Base-by-base conservation (phyloP, 2,329 filamentous ascomycete species). In the Paraphaeosphaeria minitans region DNA sequence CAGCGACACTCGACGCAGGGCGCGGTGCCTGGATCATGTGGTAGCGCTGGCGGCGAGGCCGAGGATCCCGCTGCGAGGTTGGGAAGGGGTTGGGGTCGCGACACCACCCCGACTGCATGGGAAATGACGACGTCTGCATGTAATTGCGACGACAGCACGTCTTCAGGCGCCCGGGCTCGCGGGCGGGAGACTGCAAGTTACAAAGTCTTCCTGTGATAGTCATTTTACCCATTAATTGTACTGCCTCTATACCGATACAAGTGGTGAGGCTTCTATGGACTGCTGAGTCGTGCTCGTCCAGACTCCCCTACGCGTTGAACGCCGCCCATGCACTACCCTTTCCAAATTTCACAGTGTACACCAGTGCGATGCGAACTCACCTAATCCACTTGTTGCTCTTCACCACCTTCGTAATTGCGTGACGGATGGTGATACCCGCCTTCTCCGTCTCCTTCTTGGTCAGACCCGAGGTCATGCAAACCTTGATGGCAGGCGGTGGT, bases 371-470 rank as follows among this genome's bases (percentile, higher is more conserved):
- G 33, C 29, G 24, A 47, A 16, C 19, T 50, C 19, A 37, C 29
- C 21, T 31, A 27, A 22, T 43, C 41, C 69, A 77, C 67, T 74
- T 83, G 72, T 78, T 79, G 69, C 79, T 79, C 67, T 82, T 85
- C 84, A 99, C 87, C 61, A 98, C 87, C 80, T 97, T 97, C 53
- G 93, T 96, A 66, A 98, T 91, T 14, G 95, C 94, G 79, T 97
- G 93, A 60, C 94, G 85, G 66, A 99, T 93, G 10, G 86, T 88
- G 8, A 89, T 87, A 14, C 93, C 95, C 0, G 95, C 92, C 82
- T 96, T 97, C 80, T 99, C 96, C 55, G 93, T 90, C 77, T 99
- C 95, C 81, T 96, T 97, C 82, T 91, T 96, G 24, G 91, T 90
- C 62, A 99, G 81, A 1, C 91, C 95, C 5, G 87, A 91, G 0